Conservation (phyloP, 495 filamentous ascomycete species). For the Tuber umbilicatum region DNA sequence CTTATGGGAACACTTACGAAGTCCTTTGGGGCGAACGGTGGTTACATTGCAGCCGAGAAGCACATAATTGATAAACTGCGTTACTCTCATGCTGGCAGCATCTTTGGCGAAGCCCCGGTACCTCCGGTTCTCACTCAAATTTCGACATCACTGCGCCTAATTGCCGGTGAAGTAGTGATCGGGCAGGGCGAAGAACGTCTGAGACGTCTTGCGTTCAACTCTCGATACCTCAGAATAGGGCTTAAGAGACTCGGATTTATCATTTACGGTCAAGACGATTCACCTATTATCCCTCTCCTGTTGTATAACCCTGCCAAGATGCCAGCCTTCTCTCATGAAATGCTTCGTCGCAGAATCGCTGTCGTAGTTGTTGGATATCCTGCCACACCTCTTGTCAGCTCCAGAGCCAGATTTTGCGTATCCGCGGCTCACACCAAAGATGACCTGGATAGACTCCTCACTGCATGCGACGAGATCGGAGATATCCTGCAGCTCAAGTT, state of each 20-base stretch:
- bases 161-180: conserved; percentile 75
- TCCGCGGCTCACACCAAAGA: conserved; percentile 97
- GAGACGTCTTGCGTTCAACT: conserved; percentile 96
- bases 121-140: conserved; percentile 88
- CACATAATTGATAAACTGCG: conserved; percentile 85
- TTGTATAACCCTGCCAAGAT: conserved; percentile 97
- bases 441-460: conserved; percentile 82
- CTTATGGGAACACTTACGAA: conserved; percentile 98
- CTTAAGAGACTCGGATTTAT: conserved; percentile 96
- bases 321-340: conserved; percentile 95
- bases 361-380: conserved; percentile 97
- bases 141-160: conserved; percentile 71
- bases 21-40: conserved; percentile 96
- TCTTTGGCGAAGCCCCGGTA: conserved; percentile 81
- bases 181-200: conserved; percentile 94
- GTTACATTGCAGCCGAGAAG: conserved; percentile 88
- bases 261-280: conserved; percentile 93
- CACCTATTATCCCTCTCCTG: conserved; percentile 87
- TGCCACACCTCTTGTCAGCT: conserved; percentile 91
- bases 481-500: conserved; percentile 92
- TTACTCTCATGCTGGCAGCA: conserved; percentile 72
- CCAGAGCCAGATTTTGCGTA: conserved; percentile 89
- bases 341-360: conserved; percentile 96
- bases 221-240: conserved; percentile 89
- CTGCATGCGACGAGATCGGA: conserved; percentile 87